These are phyloP conservation scores for Venustampulla echinocandica DNA, from an alignment of 495 filamentous ascomycete genomes.

Conservation along the genomic window DNA sequence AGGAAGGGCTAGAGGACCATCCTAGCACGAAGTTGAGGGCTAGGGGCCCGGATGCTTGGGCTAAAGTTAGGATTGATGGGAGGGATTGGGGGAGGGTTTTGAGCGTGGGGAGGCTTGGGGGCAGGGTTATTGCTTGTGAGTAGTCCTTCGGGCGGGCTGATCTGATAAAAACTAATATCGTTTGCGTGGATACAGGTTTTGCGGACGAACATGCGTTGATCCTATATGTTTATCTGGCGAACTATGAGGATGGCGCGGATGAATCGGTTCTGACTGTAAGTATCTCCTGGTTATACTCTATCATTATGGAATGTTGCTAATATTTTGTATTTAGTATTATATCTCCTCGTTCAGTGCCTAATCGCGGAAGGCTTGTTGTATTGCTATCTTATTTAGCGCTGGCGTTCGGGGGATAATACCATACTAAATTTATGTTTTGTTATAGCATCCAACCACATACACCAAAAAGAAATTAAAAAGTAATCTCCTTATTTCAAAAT, in stretches of 20 bases:
- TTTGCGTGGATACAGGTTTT: too few relatives aligned
- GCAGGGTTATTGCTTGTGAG: slow-evolving; percentile 81
- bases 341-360: slow-evolving; percentile 20
- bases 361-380: not conserved
- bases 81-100: slow-evolving; percentile 85
- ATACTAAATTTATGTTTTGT: not conserved
- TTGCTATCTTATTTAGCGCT: slow-evolving; percentile 13
- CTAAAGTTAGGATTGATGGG: slow-evolving; percentile 80
- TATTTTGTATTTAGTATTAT: slow-evolving; percentile 24
- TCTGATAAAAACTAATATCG: slow-evolving; percentile 2
- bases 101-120: slow-evolving; percentile 80
- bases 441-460: too few relatives aligned
- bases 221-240: slow-evolving; percentile 82
- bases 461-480: too few relatives aligned
- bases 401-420: slow-evolving; percentile 11
- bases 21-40: slow-evolving; percentile 62
- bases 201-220: slow-evolving; percentile 73
- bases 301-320: slow-evolving; percentile 28
- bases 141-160: slow-evolving; percentile 17
- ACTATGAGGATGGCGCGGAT: slow-evolving; percentile 54
- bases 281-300: not conserved
- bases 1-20: slow-evolving; percentile 57
- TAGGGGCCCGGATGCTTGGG: slow-evolving; percentile 60
- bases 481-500: too few relatives aligned
- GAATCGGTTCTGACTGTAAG: slow-evolving; percentile 73